These are phyloP conservation scores for Calonectria henricotiae DNA, from an alignment of 2,329 filamentous ascomycete species.

Conservation along the genomic window DNA sequence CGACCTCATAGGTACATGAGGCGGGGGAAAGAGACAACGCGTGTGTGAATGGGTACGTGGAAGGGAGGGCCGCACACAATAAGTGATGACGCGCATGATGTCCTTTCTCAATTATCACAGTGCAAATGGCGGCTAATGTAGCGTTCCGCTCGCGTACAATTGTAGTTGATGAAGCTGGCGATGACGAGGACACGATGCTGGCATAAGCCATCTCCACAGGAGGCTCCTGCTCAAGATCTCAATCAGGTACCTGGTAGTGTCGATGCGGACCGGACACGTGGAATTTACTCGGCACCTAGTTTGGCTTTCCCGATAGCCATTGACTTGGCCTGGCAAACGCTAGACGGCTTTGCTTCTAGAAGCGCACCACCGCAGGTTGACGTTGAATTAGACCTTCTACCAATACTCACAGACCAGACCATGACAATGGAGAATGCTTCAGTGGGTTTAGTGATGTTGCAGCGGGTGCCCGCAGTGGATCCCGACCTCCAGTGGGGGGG, in stretches of 20 bases:
- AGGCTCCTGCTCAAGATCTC: neutral
- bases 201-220: conserved; percentile 14
- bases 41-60: neutral
- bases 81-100: neutral
- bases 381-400: conserved; percentile 32
- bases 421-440: conserved; percentile 28
- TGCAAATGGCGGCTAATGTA: conserved; percentile 1
- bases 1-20: neutral
- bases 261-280: conserved; percentile 18
- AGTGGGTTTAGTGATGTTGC: conserved; percentile 35
- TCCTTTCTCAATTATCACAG: neutral
- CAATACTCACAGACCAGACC: conserved; percentile 12
- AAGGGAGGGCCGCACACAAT: neutral
- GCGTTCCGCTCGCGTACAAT: neutral
- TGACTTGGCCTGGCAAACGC: neutral
- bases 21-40: conserved; percentile 15
- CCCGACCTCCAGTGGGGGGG: neutral
- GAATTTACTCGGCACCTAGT: neutral
- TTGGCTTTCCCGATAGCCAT: neutral
- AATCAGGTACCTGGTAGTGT: neutral
- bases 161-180: conserved; percentile 12
- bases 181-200: conserved; percentile 17
- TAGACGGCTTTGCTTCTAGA: conserved; percentile 16
- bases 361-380: conserved; percentile 22
- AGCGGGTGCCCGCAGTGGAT: conserved; percentile 34